phyloP scores from a whole-genome alignment of 2,329 filamentous ascomycete species.

The Fusarium dlaminii region DNA sequence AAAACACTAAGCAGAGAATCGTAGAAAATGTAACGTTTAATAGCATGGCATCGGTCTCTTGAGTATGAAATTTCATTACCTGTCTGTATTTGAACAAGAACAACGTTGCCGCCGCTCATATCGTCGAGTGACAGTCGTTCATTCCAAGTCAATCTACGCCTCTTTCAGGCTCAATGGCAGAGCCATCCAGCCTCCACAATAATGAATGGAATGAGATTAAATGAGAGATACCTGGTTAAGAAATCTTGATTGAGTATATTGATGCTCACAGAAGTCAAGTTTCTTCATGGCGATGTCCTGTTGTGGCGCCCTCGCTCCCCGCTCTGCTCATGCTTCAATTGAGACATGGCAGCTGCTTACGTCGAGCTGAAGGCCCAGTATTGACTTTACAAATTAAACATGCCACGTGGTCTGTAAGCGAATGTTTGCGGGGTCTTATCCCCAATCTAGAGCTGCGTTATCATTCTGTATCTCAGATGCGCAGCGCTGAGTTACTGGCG shows the following conservation, averaged over 20 bases:
- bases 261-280: rapidly evolving
- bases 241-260: rapidly evolving
- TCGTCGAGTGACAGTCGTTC: background rate
- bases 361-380: no score
- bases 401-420: background rate
- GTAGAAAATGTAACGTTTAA: rapidly evolving
- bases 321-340: background rate
- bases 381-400: background rate
- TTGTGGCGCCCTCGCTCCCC: background rate
- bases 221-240: rapidly evolving
- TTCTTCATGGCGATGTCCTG: rapidly evolving
- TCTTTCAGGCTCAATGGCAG: background rate
- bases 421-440: background rate
- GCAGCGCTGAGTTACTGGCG: background rate
- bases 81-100: background rate
- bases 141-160: background rate
- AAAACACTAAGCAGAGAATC: background rate
- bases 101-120: background rate
- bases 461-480: background rate
- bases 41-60: rapidly evolving
- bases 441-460: background rate
- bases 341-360: background rate
- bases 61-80: background rate
- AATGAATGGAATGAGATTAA: background rate
- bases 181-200: background rate